Evolutionary conservation across 345 rosid species (phyloP).

Genomic region (Abelmoschus esculentus): DNA sequence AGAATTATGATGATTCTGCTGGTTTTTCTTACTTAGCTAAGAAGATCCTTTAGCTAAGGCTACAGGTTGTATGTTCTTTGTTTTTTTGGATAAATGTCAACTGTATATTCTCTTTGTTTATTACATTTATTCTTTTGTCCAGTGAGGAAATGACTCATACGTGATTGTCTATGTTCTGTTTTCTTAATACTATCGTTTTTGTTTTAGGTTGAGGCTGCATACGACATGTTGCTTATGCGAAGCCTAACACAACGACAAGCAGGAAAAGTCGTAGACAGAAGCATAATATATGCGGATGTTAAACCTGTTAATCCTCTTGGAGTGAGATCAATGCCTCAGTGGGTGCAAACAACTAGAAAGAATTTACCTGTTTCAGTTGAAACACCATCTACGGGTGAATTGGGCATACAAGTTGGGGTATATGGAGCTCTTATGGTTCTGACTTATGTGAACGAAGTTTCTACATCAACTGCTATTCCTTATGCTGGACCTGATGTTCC

Average conservation of each 20-base stretch:
- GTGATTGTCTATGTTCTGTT: no score
- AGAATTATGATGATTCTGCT: no score
- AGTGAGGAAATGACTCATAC: no score
- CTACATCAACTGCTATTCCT: conserved; percentile 38
- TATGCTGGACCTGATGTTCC: conserved; percentile 77
- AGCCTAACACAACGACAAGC: conserved; percentile 85
- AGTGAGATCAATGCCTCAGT: conserved; percentile 53
- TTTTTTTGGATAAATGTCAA: no score
- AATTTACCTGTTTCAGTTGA: conserved; percentile 11
- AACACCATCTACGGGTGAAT: conserved; percentile 55
- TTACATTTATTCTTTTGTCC: no score
- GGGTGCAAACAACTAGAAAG: conserved; percentile 57
- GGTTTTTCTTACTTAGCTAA: no score
- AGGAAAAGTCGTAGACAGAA: conserved; percentile 72
- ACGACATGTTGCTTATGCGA: conserved; percentile 94
- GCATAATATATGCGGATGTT: conserved; percentile 86
- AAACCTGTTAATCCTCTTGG: conserved; percentile 45
- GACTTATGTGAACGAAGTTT: conserved; percentile 68
- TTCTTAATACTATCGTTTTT: no score
- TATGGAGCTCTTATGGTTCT: conserved; percentile 84
- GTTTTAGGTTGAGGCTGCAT: conserved; percentile 81
- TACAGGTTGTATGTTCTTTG: no score
- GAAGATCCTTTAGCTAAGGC: no score
- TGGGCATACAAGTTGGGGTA: conserved; percentile 83
- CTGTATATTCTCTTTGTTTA: no score